A percentile compares a stretch with the other conserved stretches of the same genome.
These are phyloP conservation scores for Boletus sp. DNA, from an alignment of 768 basidiomycete species.

Conservation along the genomic window DNA sequence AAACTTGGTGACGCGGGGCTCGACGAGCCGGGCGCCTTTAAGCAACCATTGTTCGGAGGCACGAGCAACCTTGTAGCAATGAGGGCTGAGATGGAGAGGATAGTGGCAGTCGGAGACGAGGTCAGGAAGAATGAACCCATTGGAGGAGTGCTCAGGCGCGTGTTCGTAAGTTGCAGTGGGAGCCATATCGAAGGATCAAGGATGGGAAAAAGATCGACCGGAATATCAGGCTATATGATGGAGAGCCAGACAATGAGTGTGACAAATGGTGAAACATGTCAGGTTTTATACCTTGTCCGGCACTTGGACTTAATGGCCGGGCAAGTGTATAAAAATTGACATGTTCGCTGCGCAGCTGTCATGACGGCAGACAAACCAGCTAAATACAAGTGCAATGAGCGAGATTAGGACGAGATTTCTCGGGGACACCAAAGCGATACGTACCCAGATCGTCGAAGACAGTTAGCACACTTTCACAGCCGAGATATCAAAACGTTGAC, in stretches of 20 bases:
- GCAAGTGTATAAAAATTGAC: too few relatives aligned
- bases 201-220: background rate
- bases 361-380: constrained; percentile 4
- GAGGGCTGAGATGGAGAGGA: constrained; percentile 33
- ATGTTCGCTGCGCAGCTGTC: constrained; percentile 2
- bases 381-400: background rate
- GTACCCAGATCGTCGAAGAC: background rate
- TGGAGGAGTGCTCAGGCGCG: constrained; percentile 3
- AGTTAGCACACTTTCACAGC: background rate
- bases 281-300: constrained; percentile 26
- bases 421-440: background rate
- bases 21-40: constrained; percentile 25
- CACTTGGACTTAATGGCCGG: constrained; percentile 1
- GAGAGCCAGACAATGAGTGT: constrained; percentile 10
- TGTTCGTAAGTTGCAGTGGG: constrained; percentile 25
- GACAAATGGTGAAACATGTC: constrained; percentile 16
- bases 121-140: constrained; percentile 40
- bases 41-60: constrained; percentile 39
- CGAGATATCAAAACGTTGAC: background rate
- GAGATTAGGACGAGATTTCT: background rate
- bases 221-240: constrained; percentile 14
- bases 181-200: constrained; percentile 18
- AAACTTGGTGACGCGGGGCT: constrained; percentile 39
- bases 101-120: constrained; percentile 40
- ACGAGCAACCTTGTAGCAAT: constrained; percentile 36